Evolutionary conservation across 208 protist species (phyloP).

Genomic region (Trypanosoma grayi): DNA sequence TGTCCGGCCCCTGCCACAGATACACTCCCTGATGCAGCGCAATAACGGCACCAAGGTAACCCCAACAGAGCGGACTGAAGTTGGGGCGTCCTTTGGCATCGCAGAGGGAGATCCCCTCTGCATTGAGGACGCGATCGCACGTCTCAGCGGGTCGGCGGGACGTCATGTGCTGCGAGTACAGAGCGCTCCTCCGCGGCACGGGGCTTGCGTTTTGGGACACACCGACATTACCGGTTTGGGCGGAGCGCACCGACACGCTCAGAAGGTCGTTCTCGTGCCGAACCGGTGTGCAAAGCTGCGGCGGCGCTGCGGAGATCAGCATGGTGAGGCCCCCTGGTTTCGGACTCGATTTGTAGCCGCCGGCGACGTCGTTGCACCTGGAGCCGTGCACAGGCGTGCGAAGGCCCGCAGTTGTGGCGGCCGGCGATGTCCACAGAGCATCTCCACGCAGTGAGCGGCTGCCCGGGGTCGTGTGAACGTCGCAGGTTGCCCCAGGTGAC

Average conservation of each 20-base stretch:
- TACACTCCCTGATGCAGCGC: constrained; percentile 25
- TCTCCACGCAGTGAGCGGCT: constrained; percentile 3
- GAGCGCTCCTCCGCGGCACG: constrained; percentile 9
- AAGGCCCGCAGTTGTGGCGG: neutral
- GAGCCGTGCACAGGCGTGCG: constrained; percentile 6
- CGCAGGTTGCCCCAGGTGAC: neutral
- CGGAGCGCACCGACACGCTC: neutral
- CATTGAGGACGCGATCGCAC: constrained; percentile 19
- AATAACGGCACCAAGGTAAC: constrained; percentile 26
- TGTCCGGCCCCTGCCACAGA: constrained; percentile 23
- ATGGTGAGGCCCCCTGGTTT: neutral
- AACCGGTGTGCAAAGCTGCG: constrained; percentile 24
- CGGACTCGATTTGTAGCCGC: neutral
- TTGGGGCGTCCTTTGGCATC: constrained; percentile 17
- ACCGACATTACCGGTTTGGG: neutral
- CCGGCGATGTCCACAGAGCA: constrained; percentile 4
- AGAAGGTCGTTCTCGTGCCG: constrained; percentile 21
- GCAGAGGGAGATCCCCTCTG: constrained; percentile 15
- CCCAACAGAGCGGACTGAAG: constrained; percentile 31
- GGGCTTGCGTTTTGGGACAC: constrained; percentile 16
- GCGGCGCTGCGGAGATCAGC: neutral
- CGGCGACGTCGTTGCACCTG: neutral
- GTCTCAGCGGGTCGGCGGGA: constrained; percentile 12
- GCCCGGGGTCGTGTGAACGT: neutral
- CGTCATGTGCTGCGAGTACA: constrained; percentile 21